phyloP scores from a whole-genome alignment of 2,329 filamentous ascomycete species.

The Fusarium mundagurra region DNA sequence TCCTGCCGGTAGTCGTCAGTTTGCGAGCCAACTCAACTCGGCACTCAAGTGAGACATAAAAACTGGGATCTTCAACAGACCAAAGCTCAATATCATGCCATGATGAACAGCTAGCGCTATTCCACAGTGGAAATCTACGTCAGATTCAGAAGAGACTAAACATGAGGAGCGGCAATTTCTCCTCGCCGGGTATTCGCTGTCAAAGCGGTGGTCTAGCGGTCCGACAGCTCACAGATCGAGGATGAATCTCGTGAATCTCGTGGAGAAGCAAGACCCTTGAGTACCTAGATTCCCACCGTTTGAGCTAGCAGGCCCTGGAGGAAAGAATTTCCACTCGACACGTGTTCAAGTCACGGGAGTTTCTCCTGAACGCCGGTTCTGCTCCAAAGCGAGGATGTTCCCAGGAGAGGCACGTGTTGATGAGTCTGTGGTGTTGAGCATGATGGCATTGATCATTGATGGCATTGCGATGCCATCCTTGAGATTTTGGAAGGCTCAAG shows the following conservation, averaged over 20 bases:
- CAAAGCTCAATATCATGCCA: slow-evolving; percentile 35
- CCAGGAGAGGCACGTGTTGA: slow-evolving; percentile 17
- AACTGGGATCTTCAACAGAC: slow-evolving; percentile 23
- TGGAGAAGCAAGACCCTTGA: slow-evolving; percentile 17
- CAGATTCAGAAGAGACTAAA: slow-evolving; percentile 13
- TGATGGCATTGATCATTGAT: neutral
- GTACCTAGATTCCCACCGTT: neutral
- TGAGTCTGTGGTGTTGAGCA: slow-evolving; percentile 9
- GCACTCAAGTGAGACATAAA: slow-evolving; percentile 22
- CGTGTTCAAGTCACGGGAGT: slow-evolving; percentile 29
- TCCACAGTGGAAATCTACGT: neutral
- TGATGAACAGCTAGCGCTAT: slow-evolving; percentile 22
- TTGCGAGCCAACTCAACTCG: slow-evolving; percentile 12
- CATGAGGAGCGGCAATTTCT: slow-evolving; percentile 21
- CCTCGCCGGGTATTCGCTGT: slow-evolving; percentile 22
- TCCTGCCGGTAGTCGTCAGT: slow-evolving; percentile 23
- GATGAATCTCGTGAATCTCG: slow-evolving; percentile 33
- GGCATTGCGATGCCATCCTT: neutral
- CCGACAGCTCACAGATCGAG: slow-evolving; percentile 34
- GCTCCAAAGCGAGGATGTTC: slow-evolving; percentile 30
- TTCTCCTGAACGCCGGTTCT: slow-evolving; percentile 17
- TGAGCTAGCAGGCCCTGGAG: neutral
- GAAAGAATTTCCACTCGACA: slow-evolving; percentile 26
- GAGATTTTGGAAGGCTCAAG: neutral
- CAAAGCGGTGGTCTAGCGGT: slow-evolving; percentile 27